Percentiles rank a stretch among this genome's conserved stretches.
Evolutionary conservation across 805 yeast species (phyloP).

Genomic region (Wickerhamomyces canadensis): DNA sequence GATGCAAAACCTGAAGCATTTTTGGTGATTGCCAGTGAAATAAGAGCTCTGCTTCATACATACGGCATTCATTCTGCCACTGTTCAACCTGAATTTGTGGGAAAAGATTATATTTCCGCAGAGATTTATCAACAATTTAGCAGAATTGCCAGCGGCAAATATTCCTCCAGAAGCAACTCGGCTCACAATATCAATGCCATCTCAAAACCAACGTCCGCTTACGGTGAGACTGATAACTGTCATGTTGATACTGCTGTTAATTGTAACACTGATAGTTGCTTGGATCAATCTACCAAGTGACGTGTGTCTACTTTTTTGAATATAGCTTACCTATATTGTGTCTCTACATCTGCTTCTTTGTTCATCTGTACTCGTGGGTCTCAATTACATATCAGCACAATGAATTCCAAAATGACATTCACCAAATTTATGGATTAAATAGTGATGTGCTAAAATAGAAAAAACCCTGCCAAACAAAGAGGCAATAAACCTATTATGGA

Average conservation of each 20-base stretch:
- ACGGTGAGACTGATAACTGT: constrained; percentile 37
- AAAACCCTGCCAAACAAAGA: too few relatives aligned
- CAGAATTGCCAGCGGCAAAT: constrained; percentile 28
- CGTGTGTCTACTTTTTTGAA: too few relatives aligned
- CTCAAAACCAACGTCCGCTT: constrained; percentile 21
- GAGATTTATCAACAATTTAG: constrained; percentile 30
- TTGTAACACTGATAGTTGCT: constrained; percentile 43
- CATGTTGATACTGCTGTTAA: constrained; percentile 47
- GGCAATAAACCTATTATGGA: too few relatives aligned
- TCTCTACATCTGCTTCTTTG: too few relatives aligned
- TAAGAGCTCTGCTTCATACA: constrained; percentile 72
- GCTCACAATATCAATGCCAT: constrained; percentile 8
- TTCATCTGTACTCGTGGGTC: too few relatives aligned
- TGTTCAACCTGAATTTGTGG: constrained; percentile 87
- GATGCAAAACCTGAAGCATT: constrained; percentile 60
- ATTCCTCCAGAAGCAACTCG: constrained; percentile 17
- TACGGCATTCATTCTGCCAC: constrained; percentile 91
- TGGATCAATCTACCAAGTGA: constrained; percentile 20
- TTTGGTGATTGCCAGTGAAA: constrained; percentile 62
- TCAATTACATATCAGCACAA: too few relatives aligned
- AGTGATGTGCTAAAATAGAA: too few relatives aligned
- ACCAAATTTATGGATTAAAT: too few relatives aligned
- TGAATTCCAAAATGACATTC: too few relatives aligned
- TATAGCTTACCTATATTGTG: too few relatives aligned
- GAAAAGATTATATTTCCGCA: constrained; percentile 22